phyloP scores from a whole-genome alignment of 2,329 filamentous ascomycete species.

The Pseudopyricularia cyperi region DNA sequence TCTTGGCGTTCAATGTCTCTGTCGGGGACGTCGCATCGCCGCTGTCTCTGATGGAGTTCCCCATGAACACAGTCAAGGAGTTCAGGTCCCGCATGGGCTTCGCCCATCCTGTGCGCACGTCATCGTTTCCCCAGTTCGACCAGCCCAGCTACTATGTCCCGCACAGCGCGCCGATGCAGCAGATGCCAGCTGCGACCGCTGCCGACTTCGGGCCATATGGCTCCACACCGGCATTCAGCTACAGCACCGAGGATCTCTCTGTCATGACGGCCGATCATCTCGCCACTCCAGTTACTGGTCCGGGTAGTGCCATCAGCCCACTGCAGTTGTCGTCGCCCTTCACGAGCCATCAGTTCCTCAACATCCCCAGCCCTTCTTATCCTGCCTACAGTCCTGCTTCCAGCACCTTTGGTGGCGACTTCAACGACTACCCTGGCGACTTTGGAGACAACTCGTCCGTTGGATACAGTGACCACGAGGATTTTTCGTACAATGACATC shows the following conservation, averaged over 20 bases:
- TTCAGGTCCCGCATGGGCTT: slow-evolving; percentile 61
- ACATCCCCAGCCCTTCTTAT: slow-evolving; percentile 49
- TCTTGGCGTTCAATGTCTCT: slow-evolving; percentile 54
- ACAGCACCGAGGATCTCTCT: slow-evolving; percentile 50
- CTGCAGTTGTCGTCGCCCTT: slow-evolving; percentile 44
- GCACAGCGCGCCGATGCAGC: slow-evolving; percentile 23
- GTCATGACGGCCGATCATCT: slow-evolving; percentile 31
- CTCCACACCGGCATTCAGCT: slow-evolving; percentile 44
- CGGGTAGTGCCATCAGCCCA: slow-evolving; percentile 36
- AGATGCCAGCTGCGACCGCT: slow-evolving; percentile 23
- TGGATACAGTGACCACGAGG: slow-evolving; percentile 49
- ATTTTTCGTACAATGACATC: slow-evolving; percentile 37
- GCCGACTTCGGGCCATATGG: slow-evolving; percentile 37
- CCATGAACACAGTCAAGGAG: slow-evolving; percentile 53
- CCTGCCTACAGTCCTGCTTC: slow-evolving; percentile 49
- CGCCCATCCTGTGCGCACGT: slow-evolving; percentile 44
- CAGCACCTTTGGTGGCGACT: slow-evolving; percentile 42
- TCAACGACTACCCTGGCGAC: slow-evolving; percentile 8
- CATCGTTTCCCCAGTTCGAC: slow-evolving; percentile 48
- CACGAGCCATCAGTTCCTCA: slow-evolving; percentile 42
- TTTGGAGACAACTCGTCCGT: slow-evolving; percentile 29
- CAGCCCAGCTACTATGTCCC: slow-evolving; percentile 39
- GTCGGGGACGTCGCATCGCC: slow-evolving; percentile 46
- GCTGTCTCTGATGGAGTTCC: slow-evolving; percentile 57
- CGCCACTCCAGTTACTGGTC: slow-evolving; percentile 16